These are phyloP conservation scores for Boletus nobilissimus DNA, from an alignment of 1,284 basidiomycete species.

Conservation along the genomic window DNA sequence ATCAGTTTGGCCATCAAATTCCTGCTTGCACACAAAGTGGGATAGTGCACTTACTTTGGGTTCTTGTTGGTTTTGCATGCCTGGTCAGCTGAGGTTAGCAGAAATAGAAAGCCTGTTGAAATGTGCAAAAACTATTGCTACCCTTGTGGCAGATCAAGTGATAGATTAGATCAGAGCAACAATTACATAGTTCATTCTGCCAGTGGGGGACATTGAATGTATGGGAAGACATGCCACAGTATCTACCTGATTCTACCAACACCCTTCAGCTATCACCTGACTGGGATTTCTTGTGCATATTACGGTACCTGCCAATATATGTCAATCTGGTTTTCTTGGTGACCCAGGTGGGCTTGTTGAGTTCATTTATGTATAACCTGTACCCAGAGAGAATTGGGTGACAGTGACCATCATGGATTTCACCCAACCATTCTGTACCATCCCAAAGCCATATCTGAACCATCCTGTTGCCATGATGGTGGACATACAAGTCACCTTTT, in stretches of 20 bases:
- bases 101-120: neutral
- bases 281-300: neutral
- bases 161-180: neutral
- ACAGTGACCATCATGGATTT: neutral
- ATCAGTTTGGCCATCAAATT: neutral
- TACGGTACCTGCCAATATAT: neutral
- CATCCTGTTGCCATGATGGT: neutral
- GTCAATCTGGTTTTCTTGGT: neutral
- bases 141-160: neutral
- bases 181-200: neutral
- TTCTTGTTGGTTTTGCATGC: neutral
- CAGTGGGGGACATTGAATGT: too few relatives aligned
- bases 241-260: neutral
- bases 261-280: neutral
- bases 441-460: neutral
- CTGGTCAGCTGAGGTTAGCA: neutral
- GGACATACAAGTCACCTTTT: neutral
- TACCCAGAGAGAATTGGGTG: neutral
- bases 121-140: neutral
- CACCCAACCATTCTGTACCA: neutral
- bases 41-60: neutral
- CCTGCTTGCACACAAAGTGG: neutral
- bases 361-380: neutral
- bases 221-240: neutral
- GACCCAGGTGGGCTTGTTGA: neutral